These are phyloP conservation scores for Anthracocystis setariae DNA, from an alignment of 1,284 basidiomycete species.

Conservation along the genomic window DNA sequence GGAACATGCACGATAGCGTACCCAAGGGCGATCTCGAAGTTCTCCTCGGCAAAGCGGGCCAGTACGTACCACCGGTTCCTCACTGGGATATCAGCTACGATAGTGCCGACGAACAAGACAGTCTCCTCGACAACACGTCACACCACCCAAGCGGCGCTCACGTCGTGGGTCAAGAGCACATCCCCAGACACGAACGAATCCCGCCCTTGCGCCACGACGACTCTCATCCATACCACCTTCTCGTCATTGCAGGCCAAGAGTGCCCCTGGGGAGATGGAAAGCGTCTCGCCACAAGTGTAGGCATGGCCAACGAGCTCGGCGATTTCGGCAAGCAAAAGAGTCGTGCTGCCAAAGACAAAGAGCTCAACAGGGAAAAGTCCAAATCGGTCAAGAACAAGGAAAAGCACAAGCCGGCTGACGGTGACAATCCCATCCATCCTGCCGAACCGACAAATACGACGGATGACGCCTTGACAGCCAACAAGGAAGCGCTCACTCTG, in stretches of 20 bases:
- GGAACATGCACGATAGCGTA: conserved; percentile 71
- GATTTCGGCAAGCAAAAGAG: conserved; percentile 47
- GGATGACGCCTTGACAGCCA: conserved; percentile 8
- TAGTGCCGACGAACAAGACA: conserved; percentile 32
- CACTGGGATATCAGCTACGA: conserved; percentile 54
- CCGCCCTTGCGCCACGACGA: conserved; percentile 60
- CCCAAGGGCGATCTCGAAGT: conserved; percentile 80
- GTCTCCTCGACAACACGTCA: not conserved
- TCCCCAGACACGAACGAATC: conserved; percentile 54
- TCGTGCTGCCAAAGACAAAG: conserved; percentile 40
- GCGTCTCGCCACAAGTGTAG: conserved; percentile 55
- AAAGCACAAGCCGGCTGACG: conserved; percentile 38
- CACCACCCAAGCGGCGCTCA: conserved; percentile 25
- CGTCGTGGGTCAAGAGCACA: conserved; percentile 52
- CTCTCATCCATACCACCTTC: conserved; percentile 79
- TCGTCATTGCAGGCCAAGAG: conserved; percentile 80
- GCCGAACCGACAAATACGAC: conserved; percentile 7
- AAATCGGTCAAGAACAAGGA: conserved; percentile 49
- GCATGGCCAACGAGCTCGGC: conserved; percentile 62
- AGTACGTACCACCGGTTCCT: conserved; percentile 69
- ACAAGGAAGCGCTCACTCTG: conserved; percentile 7
- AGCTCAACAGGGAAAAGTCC: conserved; percentile 22
- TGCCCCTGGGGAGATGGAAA: conserved; percentile 65
- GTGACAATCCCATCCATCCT: conserved; percentile 9
- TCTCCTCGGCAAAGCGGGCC: conserved; percentile 76